Evolutionary conservation across 331 rosid genomes (phyloP), one percentile per base, ranked within the genome.

Genomic region (Stylosanthes scabra): DNA sequence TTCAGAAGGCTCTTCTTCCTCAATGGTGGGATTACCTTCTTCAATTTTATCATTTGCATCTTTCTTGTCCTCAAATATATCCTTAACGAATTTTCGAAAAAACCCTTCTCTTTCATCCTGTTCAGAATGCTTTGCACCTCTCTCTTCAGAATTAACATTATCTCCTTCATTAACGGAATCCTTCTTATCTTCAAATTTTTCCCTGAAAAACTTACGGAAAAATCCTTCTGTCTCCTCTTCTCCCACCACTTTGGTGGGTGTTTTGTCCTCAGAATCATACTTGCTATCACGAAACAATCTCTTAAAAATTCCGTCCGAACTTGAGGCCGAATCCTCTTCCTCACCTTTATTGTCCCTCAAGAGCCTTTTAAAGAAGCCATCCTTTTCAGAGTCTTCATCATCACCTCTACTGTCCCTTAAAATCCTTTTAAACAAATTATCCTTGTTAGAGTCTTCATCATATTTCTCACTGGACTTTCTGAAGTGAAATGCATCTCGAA

Each of bases 61-160:
- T 81, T 84, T 90, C 85, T 76, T 90, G 81, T 93, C 97, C 45
- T 88, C 97, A 71, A 60, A 74, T 83, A 88, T 94, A 77, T 94
- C 96, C 87, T 82, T 87, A 61, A 91, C 86, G 7, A 94, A 70
- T 74, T 90, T 94, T 42, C 78, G 61, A 61, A 91, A 89, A 78
- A 94, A 91, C 39, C 99, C 97, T 56, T 91, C 98, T 68, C 89
- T 93, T 78, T 91, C 98, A 71, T 88, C 96, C 59, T 91, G 96
- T 68, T 91, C 97, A 50, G 74, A 64, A 80, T 85, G 52, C 80
- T 74, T 91, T n/a, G 85, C 74, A 75, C 87, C 59, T 78, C 79
- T 93, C 69, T 83, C 97, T 68, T 88, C 91, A 10, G 83, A 79
- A 73, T 74, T 45, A 64, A 66, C 45, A 28, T 56, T 75, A 72